A percentile compares a stretch with the other conserved stretches of the same genome.
Conservation (phyloP, 306 rosid species). For the Mimosa pudica region DNA sequence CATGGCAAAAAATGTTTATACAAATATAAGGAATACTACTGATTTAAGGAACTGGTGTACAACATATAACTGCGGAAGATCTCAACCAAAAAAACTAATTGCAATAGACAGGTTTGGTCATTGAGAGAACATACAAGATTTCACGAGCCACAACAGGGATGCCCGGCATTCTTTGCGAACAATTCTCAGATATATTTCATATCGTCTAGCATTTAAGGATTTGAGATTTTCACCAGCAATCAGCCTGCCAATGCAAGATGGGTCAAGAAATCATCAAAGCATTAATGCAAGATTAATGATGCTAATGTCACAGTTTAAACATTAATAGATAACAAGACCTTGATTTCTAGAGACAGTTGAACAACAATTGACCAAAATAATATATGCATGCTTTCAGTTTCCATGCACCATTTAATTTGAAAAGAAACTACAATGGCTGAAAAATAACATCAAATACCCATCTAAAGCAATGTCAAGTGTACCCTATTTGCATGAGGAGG, state of each 20-base stretch:
- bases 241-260: slow-evolving; percentile 39
- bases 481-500: not conserved
- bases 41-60: not conserved
- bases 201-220: slow-evolving; percentile 13
- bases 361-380: not conserved
- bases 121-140: slow-evolving; percentile 50
- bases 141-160: slow-evolving; percentile 43
- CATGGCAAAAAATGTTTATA: not conserved
- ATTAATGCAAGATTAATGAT: slow-evolving; percentile 1
- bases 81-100: not conserved
- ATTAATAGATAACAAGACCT: slow-evolving; percentile 6
- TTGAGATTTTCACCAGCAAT: slow-evolving; percentile 25
- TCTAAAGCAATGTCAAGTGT: slow-evolving; percentile 6
- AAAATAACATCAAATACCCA: slow-evolving; percentile 20
- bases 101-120: not conserved
- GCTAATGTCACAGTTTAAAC: slow-evolving; percentile 20
- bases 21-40: not conserved
- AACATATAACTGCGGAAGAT: not conserved
- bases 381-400: slow-evolving; percentile 12
- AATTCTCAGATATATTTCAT: slow-evolving; percentile 28
- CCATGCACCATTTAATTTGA: not conserved
- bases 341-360: not conserved
- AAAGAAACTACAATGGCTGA: not conserved
- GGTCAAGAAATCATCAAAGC: slow-evolving; percentile 30
- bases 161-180: slow-evolving; percentile 48